These are phyloP conservation scores for Wallacemonas sp. DNA, from an alignment of 208 protist genomes.

Conservation along the genomic window DNA sequence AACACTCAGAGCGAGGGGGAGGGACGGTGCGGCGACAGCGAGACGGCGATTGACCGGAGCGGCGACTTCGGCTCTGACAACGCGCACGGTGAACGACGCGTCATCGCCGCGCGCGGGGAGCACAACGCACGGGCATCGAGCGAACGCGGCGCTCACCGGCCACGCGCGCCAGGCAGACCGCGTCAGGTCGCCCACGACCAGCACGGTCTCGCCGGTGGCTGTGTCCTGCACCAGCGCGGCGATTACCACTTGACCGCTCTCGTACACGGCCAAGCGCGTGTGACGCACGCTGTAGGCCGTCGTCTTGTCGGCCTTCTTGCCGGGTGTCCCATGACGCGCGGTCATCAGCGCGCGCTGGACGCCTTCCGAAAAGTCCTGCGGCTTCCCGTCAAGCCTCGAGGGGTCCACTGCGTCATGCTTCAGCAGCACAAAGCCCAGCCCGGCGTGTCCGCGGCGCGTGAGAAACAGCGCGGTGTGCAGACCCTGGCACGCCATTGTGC, in stretches of 20 bases:
- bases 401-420: constrained; percentile 19
- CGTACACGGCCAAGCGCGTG: constrained; percentile 25
- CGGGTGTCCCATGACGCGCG: not conserved
- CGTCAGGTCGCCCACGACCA: constrained; percentile 39
- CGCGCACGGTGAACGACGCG: constrained; percentile 25
- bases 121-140: constrained; percentile 29
- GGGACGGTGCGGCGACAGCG: constrained; percentile 32
- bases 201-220: constrained; percentile 23
- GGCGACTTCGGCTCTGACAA: constrained; percentile 40
- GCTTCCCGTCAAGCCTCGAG: constrained; percentile 15
- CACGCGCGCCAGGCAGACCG: constrained; percentile 42
- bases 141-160: constrained; percentile 23
- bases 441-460: not conserved
- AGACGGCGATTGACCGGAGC: constrained; percentile 30
- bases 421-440: constrained; percentile 29
- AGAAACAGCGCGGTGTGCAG: constrained; percentile 15
- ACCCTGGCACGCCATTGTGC: not conserved
- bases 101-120: constrained; percentile 22
- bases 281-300: constrained; percentile 30
- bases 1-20: constrained; percentile 53
- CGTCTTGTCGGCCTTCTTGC: not conserved
- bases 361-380: constrained; percentile 25
- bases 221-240: constrained; percentile 32
- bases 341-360: constrained; percentile 24
- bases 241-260: constrained; percentile 38